These are phyloP conservation scores for Fagopyrum tataricum DNA, from an alignment of 148 eudicot genomes.

Conservation along the genomic window DNA sequence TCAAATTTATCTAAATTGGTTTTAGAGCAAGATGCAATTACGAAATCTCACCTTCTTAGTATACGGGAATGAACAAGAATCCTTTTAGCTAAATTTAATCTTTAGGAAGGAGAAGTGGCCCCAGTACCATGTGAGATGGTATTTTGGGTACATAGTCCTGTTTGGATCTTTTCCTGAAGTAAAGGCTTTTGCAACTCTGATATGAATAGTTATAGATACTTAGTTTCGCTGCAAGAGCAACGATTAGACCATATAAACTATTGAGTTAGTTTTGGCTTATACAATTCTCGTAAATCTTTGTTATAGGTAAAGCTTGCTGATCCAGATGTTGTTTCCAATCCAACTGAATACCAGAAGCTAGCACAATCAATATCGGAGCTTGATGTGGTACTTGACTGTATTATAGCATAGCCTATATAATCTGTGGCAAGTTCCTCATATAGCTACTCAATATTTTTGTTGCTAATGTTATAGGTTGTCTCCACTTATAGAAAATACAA, in stretches of 20 bases:
- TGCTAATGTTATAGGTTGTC: conserved; percentile 53
- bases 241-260: background rate
- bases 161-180: background rate
- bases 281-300: conserved; percentile 3
- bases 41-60: no score
- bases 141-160: background rate
- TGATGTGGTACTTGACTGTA: conserved; percentile 46
- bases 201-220: background rate
- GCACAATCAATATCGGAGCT: conserved; percentile 92
- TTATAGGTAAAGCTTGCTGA: conserved; percentile 83
- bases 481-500: conserved; percentile 59
- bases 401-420: background rate
- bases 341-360: conserved; percentile 81
- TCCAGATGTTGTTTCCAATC: conserved; percentile 92
- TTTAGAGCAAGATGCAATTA: background rate
- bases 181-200: background rate
- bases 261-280: background rate
- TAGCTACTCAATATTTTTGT: conserved; percentile 8
- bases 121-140: background rate
- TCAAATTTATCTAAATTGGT: background rate
- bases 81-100: background rate
- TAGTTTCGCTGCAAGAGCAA: background rate
- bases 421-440: background rate
- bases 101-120: background rate
- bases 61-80: background rate